These are phyloP conservation scores for Talaromyces nanjingensis DNA, from an alignment of 495 filamentous ascomycete genomes.

Conservation along the genomic window DNA sequence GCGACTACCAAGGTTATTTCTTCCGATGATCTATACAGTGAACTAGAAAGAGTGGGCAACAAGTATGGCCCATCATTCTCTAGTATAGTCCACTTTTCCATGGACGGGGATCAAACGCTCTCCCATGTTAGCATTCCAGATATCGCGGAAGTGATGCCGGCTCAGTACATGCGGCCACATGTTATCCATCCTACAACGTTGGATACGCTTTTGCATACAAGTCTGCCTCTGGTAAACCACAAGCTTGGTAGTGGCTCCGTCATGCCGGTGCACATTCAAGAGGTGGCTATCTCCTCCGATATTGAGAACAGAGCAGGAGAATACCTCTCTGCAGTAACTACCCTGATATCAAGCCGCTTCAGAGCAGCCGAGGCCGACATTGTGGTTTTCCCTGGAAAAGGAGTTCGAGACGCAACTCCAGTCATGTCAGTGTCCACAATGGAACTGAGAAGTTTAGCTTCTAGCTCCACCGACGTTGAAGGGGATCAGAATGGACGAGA, in stretches of 20 bases:
- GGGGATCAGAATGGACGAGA: not conserved
- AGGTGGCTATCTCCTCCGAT: not conserved
- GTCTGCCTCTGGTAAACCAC: not conserved
- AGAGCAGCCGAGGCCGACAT: not conserved
- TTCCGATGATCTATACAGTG: too few relatives aligned
- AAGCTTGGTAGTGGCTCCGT: not conserved
- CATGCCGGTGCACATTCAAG: not conserved
- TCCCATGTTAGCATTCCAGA: slow-evolving; percentile 16
- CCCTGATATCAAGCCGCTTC: not conserved
- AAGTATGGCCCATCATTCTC: too few relatives aligned
- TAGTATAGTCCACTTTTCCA: too few relatives aligned
- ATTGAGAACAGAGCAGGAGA: not conserved
- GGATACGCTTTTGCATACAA: slow-evolving; percentile 29
- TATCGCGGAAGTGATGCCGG: slow-evolving; percentile 22
- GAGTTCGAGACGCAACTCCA: not conserved
- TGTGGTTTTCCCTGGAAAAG: not conserved
- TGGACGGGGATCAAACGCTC: too few relatives aligned
- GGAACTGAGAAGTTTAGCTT: not conserved
- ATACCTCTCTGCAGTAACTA: not conserved
- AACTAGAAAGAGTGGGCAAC: too few relatives aligned
- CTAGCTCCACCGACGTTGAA: not conserved
- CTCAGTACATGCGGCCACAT: slow-evolving; percentile 20
- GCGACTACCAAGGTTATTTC: too few relatives aligned
- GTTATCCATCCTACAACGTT: slow-evolving; percentile 31
- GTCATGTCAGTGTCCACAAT: not conserved